A percentile compares a stretch with the other conserved stretches of the same genome.
Conservation (phyloP, 495 filamentous ascomycete genomes). For the Lasiosphaeria hispida region DNA sequence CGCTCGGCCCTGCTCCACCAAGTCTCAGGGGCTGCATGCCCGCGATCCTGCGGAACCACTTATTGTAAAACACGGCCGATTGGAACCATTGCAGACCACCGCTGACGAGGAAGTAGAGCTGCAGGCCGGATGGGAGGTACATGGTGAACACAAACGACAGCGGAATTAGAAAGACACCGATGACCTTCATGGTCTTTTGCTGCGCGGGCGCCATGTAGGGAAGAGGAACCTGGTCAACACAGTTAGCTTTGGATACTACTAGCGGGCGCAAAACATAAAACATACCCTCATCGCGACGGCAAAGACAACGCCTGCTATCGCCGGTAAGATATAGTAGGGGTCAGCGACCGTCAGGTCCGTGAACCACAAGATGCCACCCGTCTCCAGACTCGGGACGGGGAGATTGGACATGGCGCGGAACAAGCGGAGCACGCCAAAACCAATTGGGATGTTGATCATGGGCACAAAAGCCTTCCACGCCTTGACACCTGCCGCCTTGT, state of each 20-base stretch:
- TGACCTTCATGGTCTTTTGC: conserved; percentile 44
- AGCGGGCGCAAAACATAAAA: conserved; percentile 8
- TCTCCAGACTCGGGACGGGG: conserved; percentile 74
- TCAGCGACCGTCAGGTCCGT: conserved; percentile 74
- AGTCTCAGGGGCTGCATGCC: conserved; percentile 49
- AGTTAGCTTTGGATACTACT: not conserved
- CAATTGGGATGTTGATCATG: conserved; percentile 65
- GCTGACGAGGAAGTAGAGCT: conserved; percentile 66
- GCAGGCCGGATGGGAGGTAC: conserved; percentile 64
- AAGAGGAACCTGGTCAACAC: conserved; percentile 27
- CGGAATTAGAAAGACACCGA: conserved; percentile 59
- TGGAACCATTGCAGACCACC: conserved; percentile 58
- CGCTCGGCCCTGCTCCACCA: not conserved
- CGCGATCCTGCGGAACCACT: conserved; percentile 47
- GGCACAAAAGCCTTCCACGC: conserved; percentile 54
- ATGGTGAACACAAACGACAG: conserved; percentile 61
- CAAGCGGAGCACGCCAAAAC: conserved; percentile 77
- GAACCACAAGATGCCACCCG: conserved; percentile 73
- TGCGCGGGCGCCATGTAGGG: conserved; percentile 34
- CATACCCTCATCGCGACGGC: conserved; percentile 58
- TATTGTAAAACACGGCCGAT: conserved; percentile 49
- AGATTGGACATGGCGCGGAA: conserved; percentile 68
- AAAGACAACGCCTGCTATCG: conserved; percentile 47
- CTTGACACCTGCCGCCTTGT: conserved; percentile 53
- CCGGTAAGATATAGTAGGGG: conserved; percentile 72